Evolutionary conservation across 441 rosid genomes (phyloP).

Genomic region (Gossypium schwendimanii): DNA sequence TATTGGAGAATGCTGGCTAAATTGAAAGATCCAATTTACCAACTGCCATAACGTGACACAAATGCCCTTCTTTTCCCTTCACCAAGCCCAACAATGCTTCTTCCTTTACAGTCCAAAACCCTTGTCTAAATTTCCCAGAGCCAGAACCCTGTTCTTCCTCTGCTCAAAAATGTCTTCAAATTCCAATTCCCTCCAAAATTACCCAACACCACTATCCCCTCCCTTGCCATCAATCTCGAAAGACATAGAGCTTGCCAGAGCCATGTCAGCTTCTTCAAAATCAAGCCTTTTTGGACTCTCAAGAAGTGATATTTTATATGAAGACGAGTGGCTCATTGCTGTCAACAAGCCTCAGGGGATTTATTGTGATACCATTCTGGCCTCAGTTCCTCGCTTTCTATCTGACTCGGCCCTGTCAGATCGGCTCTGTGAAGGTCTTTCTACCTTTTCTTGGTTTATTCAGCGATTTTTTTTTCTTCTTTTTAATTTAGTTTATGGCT

Average conservation of each 20-base stretch:
- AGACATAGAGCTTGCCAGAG: slow-evolving; percentile 65
- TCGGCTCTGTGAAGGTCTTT: slow-evolving; percentile 24
- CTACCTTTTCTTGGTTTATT: background rate
- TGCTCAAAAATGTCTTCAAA: slow-evolving; percentile 34
- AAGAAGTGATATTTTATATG: slow-evolving; percentile 42
- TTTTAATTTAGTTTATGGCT: too few species aligned
- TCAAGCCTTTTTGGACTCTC: slow-evolving; percentile 54
- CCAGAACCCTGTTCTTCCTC: slow-evolving; percentile 24
- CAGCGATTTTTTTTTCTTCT: background rate
- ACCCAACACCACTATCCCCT: slow-evolving; percentile 76
- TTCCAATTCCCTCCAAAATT: slow-evolving; percentile 23
- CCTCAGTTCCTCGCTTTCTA: slow-evolving; percentile 41
- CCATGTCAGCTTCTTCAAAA: slow-evolving; percentile 72
- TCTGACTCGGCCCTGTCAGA: slow-evolving; percentile 18
- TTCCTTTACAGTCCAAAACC: slow-evolving; percentile 16
- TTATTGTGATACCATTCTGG: slow-evolving; percentile 70
- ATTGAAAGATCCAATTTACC: background rate
- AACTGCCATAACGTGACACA: background rate
- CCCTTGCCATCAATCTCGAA: slow-evolving; percentile 65
- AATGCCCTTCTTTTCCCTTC: slow-evolving; percentile 22
- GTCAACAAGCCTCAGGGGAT: slow-evolving; percentile 72
- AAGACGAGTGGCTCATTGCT: slow-evolving; percentile 76
- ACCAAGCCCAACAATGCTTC: slow-evolving; percentile 16
- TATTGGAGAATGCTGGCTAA: background rate
- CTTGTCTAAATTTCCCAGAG: slow-evolving; percentile 16